A percentile compares a stretch with the other conserved stretches of the same genome.
These are phyloP conservation scores for Flaveria brownii DNA, from an alignment of 129 eudicot species.

Conservation along the genomic window DNA sequence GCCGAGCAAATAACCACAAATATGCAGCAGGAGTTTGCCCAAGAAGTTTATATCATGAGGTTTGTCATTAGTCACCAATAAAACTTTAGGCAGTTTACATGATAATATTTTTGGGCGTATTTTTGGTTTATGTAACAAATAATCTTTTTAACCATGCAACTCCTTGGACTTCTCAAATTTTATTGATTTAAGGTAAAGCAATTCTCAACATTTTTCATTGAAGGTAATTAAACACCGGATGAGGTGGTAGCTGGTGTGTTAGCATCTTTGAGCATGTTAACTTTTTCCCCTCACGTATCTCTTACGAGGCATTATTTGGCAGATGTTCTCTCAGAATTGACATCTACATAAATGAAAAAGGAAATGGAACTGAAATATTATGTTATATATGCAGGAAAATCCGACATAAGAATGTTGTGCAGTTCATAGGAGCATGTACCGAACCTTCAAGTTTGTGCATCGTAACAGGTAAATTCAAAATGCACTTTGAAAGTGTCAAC, in stretches of 20 bases:
- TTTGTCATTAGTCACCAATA: constrained; percentile 37
- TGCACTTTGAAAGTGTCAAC: neutral
- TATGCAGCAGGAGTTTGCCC: constrained; percentile 90
- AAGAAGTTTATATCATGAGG: constrained; percentile 99
- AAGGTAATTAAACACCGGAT: neutral
- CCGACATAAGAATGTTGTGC: constrained; percentile 96
- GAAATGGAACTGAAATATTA: neutral
- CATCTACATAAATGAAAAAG: neutral
- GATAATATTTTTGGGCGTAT: neutral
- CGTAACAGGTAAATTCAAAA: constrained; percentile 66
- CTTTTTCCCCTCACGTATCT: neutral
- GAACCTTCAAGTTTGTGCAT: constrained; percentile 92
- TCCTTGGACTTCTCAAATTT: neutral
- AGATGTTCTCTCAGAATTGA: neutral
- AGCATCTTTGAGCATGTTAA: neutral
- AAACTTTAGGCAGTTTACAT: neutral
- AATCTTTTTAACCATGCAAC: neutral
- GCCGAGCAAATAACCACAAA: constrained; percentile 73
- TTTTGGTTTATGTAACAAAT: neutral
- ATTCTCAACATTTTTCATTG: neutral
- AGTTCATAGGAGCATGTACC: constrained; percentile 97
- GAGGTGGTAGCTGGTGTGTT: neutral
- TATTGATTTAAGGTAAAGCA: neutral
- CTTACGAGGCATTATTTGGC: neutral
- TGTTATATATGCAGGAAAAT: constrained; percentile 63